These are phyloP conservation scores for Blastobotrys capitulatus DNA, from an alignment of 1,139 yeast species.

Conservation along the genomic window DNA sequence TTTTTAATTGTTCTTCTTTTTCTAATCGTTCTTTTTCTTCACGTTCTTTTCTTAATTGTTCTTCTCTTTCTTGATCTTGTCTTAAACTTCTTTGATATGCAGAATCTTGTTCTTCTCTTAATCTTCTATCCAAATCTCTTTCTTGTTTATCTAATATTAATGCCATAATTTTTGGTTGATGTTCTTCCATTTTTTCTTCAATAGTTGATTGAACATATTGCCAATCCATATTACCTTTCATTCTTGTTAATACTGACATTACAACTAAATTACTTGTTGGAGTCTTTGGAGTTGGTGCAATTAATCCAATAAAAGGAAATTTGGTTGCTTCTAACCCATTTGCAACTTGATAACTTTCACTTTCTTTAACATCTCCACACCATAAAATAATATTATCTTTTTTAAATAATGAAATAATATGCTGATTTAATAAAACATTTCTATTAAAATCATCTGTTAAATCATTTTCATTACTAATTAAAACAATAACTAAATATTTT, in stretches of 20 bases:
- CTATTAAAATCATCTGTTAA: constrained; percentile 50
- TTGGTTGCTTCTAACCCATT: constrained; percentile 66
- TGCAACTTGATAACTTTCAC: constrained; percentile 83
- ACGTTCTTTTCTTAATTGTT: constrained; percentile 28
- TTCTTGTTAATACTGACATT: constrained; percentile 56
- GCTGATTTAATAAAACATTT: constrained; percentile 50
- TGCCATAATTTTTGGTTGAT: constrained; percentile 54
- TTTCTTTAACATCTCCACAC: constrained; percentile 81
- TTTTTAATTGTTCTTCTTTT: constrained; percentile 27
- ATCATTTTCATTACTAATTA: constrained; percentile 72
- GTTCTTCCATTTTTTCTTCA: constrained; percentile 41
- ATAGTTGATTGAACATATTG: constrained; percentile 33
- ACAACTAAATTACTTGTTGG: constrained; percentile 33
- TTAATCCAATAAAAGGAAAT: constrained; percentile 75
- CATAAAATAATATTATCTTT: constrained; percentile 59
- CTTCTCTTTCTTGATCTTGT: constrained; percentile 45
- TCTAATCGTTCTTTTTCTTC: constrained; percentile 29
- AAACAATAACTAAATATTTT: constrained; percentile 64
- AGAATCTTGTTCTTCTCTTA: constrained; percentile 69
- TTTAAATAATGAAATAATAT: constrained; percentile 46
- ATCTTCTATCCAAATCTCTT: constrained; percentile 51
- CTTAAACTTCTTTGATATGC: constrained; percentile 69
- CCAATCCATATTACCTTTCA: constrained; percentile 50
- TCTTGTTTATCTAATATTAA: constrained; percentile 60
- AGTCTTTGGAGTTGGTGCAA: constrained; percentile 43